Evolutionary conservation across 2,329 filamentous ascomycete genomes (phyloP), one percentile per base, ranked within the genome.

Genomic region (Cryoendolithus antarcticus): DNA sequence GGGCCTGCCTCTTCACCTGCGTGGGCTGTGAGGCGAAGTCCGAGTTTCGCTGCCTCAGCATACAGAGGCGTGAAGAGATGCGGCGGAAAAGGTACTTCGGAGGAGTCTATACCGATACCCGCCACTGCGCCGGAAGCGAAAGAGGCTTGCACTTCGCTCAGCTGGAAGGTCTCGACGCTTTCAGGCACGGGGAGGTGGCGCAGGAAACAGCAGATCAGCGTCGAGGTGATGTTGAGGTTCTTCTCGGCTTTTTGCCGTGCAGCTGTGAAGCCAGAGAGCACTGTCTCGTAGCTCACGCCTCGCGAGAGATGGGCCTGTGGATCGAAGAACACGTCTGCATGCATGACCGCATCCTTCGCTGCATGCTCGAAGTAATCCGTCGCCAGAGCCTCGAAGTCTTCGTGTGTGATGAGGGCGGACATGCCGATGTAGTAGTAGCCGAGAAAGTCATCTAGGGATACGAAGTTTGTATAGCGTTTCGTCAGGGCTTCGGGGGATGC

Each of bases 271-370:
- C 82, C 83, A 3, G 59, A 55, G 3, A 86, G 67, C 13, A 86
- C 70, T 2, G 73, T 78, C 10, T 69, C 62, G 53, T 83, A 80
- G 6, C 66, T 48, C 3, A 88, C 62, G 4, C 77, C 77, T 12
- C 81, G 71, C 9, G 61, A 62, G 4, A 75, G 71, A 58, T 88
- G 83, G 1, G 79, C 80, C 59, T 88, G 82, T 2, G 82, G 82
- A 56, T 88, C 83, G 62, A 88, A 86, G 63, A 86, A 88, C 47
- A 86, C 70, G 58, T 88, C 82, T 9, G 79, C 79, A 54, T 88
- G 82, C 35, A 73, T 68, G 3, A 86, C 76, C 30, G 75, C 74
- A 45, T 85, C 75, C 2, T 62, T 61, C 28, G 74, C 67, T 2
- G 80, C 82, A 42, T 70, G 73, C 27, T 66, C 53, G 57, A 86